Percentiles rank a stretch among this genome's conserved stretches.
Evolutionary conservation across 2,329 filamentous ascomycete genomes (phyloP).

Genomic region (Neopestalotiopsis rosae): DNA sequence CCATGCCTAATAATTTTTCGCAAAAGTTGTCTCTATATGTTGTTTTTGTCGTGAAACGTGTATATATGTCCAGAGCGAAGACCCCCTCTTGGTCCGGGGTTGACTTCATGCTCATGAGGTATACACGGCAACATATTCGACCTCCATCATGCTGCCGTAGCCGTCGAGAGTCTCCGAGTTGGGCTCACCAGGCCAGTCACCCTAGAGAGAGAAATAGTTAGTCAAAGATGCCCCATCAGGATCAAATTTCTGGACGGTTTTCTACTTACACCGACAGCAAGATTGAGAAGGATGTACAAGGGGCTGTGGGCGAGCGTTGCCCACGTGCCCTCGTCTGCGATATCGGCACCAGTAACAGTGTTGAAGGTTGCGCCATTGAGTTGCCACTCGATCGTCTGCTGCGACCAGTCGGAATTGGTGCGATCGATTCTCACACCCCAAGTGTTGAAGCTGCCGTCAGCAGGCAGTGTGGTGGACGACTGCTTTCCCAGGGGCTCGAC

Average conservation of each 20-base stretch:
- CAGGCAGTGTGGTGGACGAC: slow-evolving; percentile 42
- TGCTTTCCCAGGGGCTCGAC: slow-evolving; percentile 51
- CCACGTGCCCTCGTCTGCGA: slow-evolving; percentile 50
- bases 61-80: not conserved
- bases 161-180: slow-evolving; percentile 51
- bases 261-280: slow-evolving; percentile 51
- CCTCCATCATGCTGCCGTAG: slow-evolving; percentile 55
- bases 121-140: slow-evolving; percentile 52
- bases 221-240: not conserved
- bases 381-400: slow-evolving; percentile 55
- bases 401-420: slow-evolving; percentile 46
- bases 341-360: slow-evolving; percentile 45
- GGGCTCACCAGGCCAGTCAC: slow-evolving; percentile 50
- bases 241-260: not conserved
- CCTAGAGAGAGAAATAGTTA: slow-evolving; percentile 15
- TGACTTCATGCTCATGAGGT: slow-evolving; percentile 21
- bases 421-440: slow-evolving; percentile 56
- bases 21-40: not conserved
- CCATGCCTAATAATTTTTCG: slow-evolving; percentile 5
- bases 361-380: slow-evolving; percentile 50
- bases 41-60: not conserved
- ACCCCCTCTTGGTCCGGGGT: not conserved
- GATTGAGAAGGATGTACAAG: slow-evolving; percentile 52
- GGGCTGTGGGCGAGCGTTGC: slow-evolving; percentile 46
- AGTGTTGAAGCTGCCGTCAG: slow-evolving; percentile 51